Base-by-base conservation (phyloP, 768 basidiomycete species). In the Hysterangium stoloniferum region DNA sequence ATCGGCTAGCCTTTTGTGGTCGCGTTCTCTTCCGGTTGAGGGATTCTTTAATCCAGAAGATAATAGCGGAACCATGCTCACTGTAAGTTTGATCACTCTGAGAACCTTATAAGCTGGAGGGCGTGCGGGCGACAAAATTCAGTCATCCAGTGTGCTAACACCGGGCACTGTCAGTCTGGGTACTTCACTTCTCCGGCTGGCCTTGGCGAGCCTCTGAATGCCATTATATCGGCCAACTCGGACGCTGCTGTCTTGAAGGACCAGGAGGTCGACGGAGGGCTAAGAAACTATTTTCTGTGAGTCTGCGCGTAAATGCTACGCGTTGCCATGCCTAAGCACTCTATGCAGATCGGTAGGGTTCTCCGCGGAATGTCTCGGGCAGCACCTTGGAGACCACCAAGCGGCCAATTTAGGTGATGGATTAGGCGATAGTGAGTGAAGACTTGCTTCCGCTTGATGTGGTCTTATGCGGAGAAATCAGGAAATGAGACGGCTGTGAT, bases 131-230 rank as follows among this genome's bases (percentile, higher is more conserved):
- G n/a, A n/a, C n/a, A n/a, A n/a, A n/a, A n/a, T n/a, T n/a, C n/a
- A n/a, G n/a, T n/a, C n/a, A n/a, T n/a, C n/a, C n/a, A n/a, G n/a
- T n/a, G n/a, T n/a, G n/a, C n/a, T n/a, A n/a, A n/a, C n/a, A n/a
- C n/a, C n/a, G n/a, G n/a, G n/a, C n/a, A n/a, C n/a, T n/a, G n/a
- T n/a, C n/a, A 40, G 49, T 48, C 25, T 41, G 45, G 31, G 29
- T 19, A 31, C 19, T 13, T 29, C 6, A 88, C 87, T 6, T 81
- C 68, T 58, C 86, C 86, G 2, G 61, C 69, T 38, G 88, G 85
- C 6, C 79, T 85, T 43, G 89, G 89, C 31, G 93, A 95, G 68
- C 92, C 92, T 4, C 65, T 95, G 37, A 96, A 96, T 58, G 71
- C 74, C 48, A 86, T 96, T 58, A 68, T 96, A 19, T 82, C 86